Base-by-base conservation (phyloP, 2,329 filamentous ascomycete species). In the Microsporum ferrugineum region DNA sequence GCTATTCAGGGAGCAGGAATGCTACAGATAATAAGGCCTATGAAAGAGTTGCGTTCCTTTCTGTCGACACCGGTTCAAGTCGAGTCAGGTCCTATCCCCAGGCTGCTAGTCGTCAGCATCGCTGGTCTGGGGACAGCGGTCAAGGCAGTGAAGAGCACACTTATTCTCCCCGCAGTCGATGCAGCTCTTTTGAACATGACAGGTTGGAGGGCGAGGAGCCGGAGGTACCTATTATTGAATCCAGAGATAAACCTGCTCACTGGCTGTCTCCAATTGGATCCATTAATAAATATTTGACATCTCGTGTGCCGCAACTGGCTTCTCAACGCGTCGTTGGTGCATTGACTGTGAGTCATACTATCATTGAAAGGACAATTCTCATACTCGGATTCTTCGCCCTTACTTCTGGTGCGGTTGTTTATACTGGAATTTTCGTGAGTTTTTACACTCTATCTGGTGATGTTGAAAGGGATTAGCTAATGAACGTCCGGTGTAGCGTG, bases 381-480 rank as follows among this genome's bases (percentile, higher is more conserved):
- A 80, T 89, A 0, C 80, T 95, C 43, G 90, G 89, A 1, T 95
- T 91, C 67, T 76, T 88, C 49, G 82, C 85, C 0, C 73, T 96
- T 14, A 77, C 82, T 23, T 88, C 85, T 2, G 92, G 92, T 3
- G 81, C 87, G 39, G 81, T 89, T 34, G 85, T 89, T 0, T 91
- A 88, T 69, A 88, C 85, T 31, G 88, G 91, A 33, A 88, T 96
- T 65, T 94, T 94, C 72, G 88, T 91, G 80, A 82, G 88, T 80
- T 36, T 7, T 39, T 51, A 8, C 31, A 34, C 1, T 17, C 8
- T 27, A 6, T n/a, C n/a, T 12, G 36, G 45, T 36, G 7, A 23
- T 58, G 4, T 17, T 6, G 6, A n/a, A 5, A 29, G 23, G 23
- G 27, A 6, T 33, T 33, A 29, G 49, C 62, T 61, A 33, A 36